These are phyloP conservation scores for Alternaria sp. DNA, from an alignment of 2,329 filamentous ascomycete species.

Conservation along the genomic window DNA sequence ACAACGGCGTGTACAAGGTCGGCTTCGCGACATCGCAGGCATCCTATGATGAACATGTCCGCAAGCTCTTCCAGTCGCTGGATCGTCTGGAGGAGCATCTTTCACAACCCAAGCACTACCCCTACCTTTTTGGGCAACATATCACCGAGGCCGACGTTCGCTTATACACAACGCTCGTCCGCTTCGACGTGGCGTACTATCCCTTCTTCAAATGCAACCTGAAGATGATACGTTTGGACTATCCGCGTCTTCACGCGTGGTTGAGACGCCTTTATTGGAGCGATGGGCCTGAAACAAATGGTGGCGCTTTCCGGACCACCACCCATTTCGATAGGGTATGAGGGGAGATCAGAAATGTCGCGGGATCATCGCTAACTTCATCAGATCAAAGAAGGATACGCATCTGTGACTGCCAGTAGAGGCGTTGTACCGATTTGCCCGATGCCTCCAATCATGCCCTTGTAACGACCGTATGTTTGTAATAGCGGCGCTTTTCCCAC, in stretches of 20 bases:
- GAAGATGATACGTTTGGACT: constrained; percentile 81
- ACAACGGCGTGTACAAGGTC: constrained; percentile 63
- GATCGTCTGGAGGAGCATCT: constrained; percentile 79
- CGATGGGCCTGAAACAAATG: constrained; percentile 31
- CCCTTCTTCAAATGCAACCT: constrained; percentile 77
- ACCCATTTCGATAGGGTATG: constrained; percentile 37
- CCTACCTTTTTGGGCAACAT: constrained; percentile 75
- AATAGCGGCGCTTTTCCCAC: neutral
- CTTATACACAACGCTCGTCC: constrained; percentile 64
- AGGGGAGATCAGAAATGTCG: neutral
- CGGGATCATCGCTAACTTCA: constrained; percentile 1
- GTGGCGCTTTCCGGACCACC: constrained; percentile 38
- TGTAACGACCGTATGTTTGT: constrained; percentile 1
- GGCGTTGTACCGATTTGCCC: constrained; percentile 30
- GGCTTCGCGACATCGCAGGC: constrained; percentile 86
- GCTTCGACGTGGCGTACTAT: constrained; percentile 61
- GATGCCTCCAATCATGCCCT: constrained; percentile 27
- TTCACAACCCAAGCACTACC: constrained; percentile 54
- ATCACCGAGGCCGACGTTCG: constrained; percentile 58
- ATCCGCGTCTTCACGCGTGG: constrained; percentile 81
- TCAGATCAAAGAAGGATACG: constrained; percentile 41
- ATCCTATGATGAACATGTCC: constrained; percentile 79
- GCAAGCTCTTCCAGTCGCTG: constrained; percentile 74
- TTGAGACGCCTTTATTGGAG: constrained; percentile 85
- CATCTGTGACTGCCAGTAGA: constrained; percentile 30